Evolutionary conservation across 2,329 filamentous ascomycete species (phyloP), one percentile per base, ranked within the genome.

Genomic region (Hymenoscyphus fraxineus): DNA sequence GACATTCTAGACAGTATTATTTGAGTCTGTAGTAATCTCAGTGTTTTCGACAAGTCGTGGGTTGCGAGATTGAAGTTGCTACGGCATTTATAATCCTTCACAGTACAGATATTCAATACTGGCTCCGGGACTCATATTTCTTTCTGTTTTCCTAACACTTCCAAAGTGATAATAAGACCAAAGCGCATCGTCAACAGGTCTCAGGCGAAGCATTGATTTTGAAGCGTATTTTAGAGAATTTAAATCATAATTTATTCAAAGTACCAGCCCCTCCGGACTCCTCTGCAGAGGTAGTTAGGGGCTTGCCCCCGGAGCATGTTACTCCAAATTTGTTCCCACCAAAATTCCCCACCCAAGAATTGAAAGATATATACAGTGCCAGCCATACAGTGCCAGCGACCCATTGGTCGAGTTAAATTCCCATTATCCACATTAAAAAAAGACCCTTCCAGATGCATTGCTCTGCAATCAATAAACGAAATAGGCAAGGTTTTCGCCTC

Each of bases 391-490:
- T 51, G 10, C 19, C 44, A 47, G 9, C 13, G 44, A 22, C n/a
- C 15, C 44, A n/a, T 3, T 47, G n/a, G 3, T 10, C 44, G 13
- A 9, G 22, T 2, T 22, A n/a, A 51, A 12, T 10, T 7, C 44
- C n/a, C n/a, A 9, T 22, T 51, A 12, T 51, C 4, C 44, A 22
- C 19, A 22, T 12, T 51, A 22, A 10, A 51, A 51, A n/a, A 51
- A 22, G 12, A 27, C 44, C 44, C 19, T 10, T 13, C 41, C 7
- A 12, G 10, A 19, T 47, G 19, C 22, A 10, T 51, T 12, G 1
- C 9, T 51, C n/a, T 57, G 55, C 57, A 12, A 38, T 41, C 60
- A 69, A 60, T 68, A 69, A n/a, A 67, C 68, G 57, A 64, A 69
- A 39, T 64, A 63, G 9, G 66, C 59, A 31, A 65, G 60, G 13